Base-by-base conservation (phyloP, 306 rosid genomes). In the Gillenia trifoliata region DNA sequence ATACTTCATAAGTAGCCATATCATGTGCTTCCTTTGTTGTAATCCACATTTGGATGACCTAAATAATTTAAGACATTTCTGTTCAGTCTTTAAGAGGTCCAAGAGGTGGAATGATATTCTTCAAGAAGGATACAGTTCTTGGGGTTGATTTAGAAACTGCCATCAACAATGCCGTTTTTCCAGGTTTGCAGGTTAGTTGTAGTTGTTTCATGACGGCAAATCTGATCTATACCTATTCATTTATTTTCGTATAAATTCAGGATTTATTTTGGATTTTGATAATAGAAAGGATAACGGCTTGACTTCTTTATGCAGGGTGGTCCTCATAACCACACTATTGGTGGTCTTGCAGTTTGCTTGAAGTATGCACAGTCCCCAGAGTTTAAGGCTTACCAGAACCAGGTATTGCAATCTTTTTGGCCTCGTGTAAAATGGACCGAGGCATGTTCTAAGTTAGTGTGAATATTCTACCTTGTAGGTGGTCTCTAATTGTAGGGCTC, bases 91-190 rank as follows among this genome's bases (percentile, higher is more conserved):
- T 92, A 79, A 86, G 98, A 80, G 99, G 99, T 56, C 99, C 99
- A 23, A 84, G 98, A 83, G 98, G 98, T 56, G 98, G 98, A 40
- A 95, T 95, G 99, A 95, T 95, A 74, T 95, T 95, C 91, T 95
- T 89, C 88, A 90, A 75, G 87, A 95, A 95, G 83, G 97, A 92
- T 68, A 11, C 91, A 1, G 84, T 95, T 80, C 89, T 80, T 26
- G 98, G 92, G 36, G 83, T 92, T 54, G 97, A 90, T 64, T 81
- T 95, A 68, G 97, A 92, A 85, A 62, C 96, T 73, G 92, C 97
- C 76, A 90, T 95, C 38, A 92, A 95, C 86, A 95, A 92, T 76
- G 95, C 98, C 12, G 98, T 95, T 79, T 92, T 92, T 56, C 97
- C 98, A 0, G 97, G 99, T 77, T 84, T 95, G 66, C 99, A 95